These are phyloP conservation scores for Colletotrichum sp. DNA, from an alignment of 2,329 filamentous ascomycete genomes.

Conservation along the genomic window DNA sequence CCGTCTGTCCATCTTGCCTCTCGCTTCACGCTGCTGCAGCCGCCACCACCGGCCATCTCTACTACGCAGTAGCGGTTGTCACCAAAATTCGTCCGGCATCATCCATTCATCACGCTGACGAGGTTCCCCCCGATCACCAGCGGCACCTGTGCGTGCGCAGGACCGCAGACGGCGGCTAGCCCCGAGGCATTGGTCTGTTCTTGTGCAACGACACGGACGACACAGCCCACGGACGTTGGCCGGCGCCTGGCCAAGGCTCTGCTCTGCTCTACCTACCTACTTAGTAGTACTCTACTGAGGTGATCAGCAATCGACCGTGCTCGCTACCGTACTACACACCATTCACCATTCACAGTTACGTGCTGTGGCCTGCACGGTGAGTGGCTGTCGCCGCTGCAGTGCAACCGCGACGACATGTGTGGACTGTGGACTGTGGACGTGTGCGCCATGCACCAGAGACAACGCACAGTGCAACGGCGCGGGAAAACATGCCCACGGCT, in stretches of 20 bases:
- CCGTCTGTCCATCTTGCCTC: neutral
- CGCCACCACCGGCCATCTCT: slow-evolving; percentile 14
- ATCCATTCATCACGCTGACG: neutral
- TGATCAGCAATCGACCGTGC: slow-evolving; percentile 4
- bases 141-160: neutral
- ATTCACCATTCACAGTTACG: neutral
- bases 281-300: neutral
- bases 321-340: neutral
- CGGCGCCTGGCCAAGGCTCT: slow-evolving; percentile 4
- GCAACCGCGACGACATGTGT: neutral
- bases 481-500: neutral
- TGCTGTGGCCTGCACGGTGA: neutral
- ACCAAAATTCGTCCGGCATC: neutral
- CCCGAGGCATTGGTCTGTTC: slow-evolving; percentile 13
- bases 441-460: neutral
- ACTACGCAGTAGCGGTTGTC: neutral
- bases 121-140: neutral
- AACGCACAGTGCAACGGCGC: slow-evolving; percentile 4
- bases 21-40: slow-evolving; percentile 17
- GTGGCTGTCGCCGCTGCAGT: neutral
- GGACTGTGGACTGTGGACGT: neutral
- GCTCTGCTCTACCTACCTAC: neutral
- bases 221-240: slow-evolving; percentile 14
- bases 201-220: neutral
- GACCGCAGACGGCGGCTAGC: neutral